Percentiles rank a stretch among this genome's conserved stretches.
phyloP scores from a whole-genome alignment of 768 basidiomycete genomes.

The Scleroderma bovista region DNA sequence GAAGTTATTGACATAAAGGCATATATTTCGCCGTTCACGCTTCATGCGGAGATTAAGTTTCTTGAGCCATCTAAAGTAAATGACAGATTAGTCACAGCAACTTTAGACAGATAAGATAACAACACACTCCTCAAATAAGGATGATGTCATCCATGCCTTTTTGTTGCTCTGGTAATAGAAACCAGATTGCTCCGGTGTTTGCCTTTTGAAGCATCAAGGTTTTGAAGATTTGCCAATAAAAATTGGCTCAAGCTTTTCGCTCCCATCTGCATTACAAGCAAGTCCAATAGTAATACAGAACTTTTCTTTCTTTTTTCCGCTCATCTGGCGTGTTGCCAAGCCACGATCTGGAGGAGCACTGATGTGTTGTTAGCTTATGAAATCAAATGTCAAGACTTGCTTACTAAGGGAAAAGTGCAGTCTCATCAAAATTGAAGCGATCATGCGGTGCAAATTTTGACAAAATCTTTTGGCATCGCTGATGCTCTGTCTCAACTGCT shows the following conservation, averaged over 20 bases:
- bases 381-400: neutral
- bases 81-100: neutral
- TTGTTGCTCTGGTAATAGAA: neutral
- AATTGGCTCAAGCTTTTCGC: conserved; percentile 25
- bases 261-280: conserved; percentile 14
- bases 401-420: neutral
- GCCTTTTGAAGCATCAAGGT: conserved; percentile 28
- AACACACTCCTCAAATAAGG: neutral
- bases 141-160: conserved; percentile 39
- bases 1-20: neutral
- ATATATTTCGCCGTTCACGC: conserved; percentile 6
- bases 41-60: conserved; percentile 16
- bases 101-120: too few species aligned
- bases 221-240: too few species aligned
- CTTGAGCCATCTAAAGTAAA: conserved; percentile 20
- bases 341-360: conserved; percentile 11
- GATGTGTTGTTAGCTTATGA: too few species aligned
- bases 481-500: neutral
- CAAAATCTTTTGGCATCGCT: neutral
- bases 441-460: neutral
- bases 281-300: conserved; percentile 9
- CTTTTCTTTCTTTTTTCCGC: conserved; percentile 15
- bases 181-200: neutral
- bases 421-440: neutral
- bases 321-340: conserved; percentile 15